Conservation (phyloP, 805 yeast genomes). For the Kluyveromyces lactis region DNA sequence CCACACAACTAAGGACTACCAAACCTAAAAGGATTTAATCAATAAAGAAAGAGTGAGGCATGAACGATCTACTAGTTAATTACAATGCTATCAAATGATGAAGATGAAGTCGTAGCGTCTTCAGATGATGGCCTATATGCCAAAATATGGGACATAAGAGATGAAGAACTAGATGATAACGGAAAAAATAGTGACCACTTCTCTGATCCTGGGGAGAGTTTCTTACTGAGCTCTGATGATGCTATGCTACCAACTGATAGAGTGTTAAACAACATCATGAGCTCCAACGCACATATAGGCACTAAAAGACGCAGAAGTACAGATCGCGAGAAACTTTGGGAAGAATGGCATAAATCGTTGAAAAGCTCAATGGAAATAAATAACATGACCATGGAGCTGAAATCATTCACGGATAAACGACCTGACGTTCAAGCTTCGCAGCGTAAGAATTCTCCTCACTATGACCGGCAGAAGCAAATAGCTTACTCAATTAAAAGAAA, state of each 20-base stretch:
- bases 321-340: constrained; percentile 1
- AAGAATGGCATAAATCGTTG: constrained; percentile 1
- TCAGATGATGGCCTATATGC: not conserved
- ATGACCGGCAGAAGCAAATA: not conserved
- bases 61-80: no score
- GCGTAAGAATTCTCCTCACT: not conserved
- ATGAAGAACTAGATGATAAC: not conserved
- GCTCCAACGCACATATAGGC: not conserved
- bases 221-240: not conserved
- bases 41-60: no score
- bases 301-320: not conserved
- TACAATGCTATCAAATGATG: not conserved
- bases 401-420: not conserved
- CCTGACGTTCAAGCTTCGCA: not conserved
- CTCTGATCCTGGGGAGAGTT: not conserved
- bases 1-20: no score
- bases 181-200: not conserved
- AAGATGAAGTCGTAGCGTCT: not conserved
- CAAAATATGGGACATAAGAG: not conserved
- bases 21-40: no score
- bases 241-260: not conserved
- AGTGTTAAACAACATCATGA: not conserved
- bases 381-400: not conserved
- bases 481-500: not conserved
- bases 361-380: not conserved